These are phyloP conservation scores for Podospora appendiculata DNA, from an alignment of 495 filamentous ascomycete species.

Conservation along the genomic window DNA sequence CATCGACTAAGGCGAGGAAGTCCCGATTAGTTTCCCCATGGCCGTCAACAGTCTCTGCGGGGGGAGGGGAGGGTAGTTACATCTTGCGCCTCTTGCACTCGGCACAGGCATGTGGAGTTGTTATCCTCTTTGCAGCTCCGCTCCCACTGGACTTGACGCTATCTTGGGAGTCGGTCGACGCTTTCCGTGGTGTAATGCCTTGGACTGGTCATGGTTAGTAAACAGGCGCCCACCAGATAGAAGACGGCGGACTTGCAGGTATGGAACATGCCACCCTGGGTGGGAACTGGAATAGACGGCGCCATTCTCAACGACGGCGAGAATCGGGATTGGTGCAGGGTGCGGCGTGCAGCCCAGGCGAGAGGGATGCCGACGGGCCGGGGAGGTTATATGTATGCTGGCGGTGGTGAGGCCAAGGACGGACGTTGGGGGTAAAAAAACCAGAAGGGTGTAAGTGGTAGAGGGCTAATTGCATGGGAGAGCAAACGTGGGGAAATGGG, in stretches of 20 bases:
- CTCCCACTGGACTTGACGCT: slow-evolving; percentile 33
- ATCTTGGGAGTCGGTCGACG: slow-evolving; percentile 37
- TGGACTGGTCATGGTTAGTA: slow-evolving; percentile 24
- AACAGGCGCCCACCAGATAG: background rate
- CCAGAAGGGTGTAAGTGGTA: slow-evolving; percentile 8
- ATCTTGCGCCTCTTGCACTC: slow-evolving; percentile 55
- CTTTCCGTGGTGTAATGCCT: slow-evolving; percentile 40
- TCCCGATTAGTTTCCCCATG: too few species aligned
- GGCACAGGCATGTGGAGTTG: slow-evolving; percentile 51
- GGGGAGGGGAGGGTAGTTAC: slow-evolving; percentile 18
- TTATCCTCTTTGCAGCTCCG: slow-evolving; percentile 40
- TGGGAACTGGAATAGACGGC: slow-evolving; percentile 38
- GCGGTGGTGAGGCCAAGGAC: slow-evolving; percentile 1
- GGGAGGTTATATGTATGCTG: slow-evolving; percentile 2
- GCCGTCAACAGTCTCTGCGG: too few species aligned
- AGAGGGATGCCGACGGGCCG: background rate
- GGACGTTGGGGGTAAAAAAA: background rate
- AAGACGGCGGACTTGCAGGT: slow-evolving; percentile 28
- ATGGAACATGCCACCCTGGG: slow-evolving; percentile 48
- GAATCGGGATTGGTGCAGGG: background rate
- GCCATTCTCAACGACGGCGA: slow-evolving; percentile 30
- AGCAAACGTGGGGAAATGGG: background rate
- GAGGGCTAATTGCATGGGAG: slow-evolving; percentile 2
- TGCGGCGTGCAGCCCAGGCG: background rate
- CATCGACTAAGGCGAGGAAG: slow-evolving; percentile 31